Evolutionary conservation across 1,284 basidiomycete genomes (phyloP), one percentile per base, ranked within the genome.

Genomic region (Wolfiporia cocos): DNA sequence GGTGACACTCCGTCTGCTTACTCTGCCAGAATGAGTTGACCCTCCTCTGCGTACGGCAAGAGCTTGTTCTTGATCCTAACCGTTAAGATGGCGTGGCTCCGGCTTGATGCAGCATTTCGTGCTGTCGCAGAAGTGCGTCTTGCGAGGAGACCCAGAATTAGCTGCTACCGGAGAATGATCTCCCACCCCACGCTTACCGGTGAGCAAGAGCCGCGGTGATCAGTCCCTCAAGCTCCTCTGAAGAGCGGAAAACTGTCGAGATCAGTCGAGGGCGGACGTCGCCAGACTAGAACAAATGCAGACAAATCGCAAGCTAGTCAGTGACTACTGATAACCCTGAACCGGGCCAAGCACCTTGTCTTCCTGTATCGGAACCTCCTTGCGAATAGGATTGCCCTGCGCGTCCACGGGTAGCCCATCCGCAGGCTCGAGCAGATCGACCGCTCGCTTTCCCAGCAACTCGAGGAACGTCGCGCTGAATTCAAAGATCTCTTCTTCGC

Each of bases 1-100:
- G n/a, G n/a, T n/a, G n/a, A n/a, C n/a, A n/a, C n/a, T n/a, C n/a
- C n/a, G n/a, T n/a, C n/a, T n/a, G 41, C 49, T 17, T 31, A 64
- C 62, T 66, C 64, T 24, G 64, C 64, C 9, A 66, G 53, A 23
- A 65, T 56, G 4, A 65, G 50, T 35, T 62, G 57, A 1, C 64
- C 63, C 28, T 64, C 61, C 17, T 64, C 61, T 2, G 61, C 60
- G 33, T 60, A 60, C 2, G 61, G 62, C 3, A 64, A 46, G 3
- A 60, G 48, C 28, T 48, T 56, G 36, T 64, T 66, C 48, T 57
- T 60, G 37, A 64, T 49, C 20, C 52, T 47, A 42, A 65, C 58
- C 11, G 55, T 63, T n/a, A 65, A 50, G 21, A 65, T 15, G 2
- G 63, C 62, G 40, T 65, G 63, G 35, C 62, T 63, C 2, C 58